These are phyloP conservation scores for Tylopilus intermedius DNA, from an alignment of 768 basidiomycete species.

Conservation along the genomic window DNA sequence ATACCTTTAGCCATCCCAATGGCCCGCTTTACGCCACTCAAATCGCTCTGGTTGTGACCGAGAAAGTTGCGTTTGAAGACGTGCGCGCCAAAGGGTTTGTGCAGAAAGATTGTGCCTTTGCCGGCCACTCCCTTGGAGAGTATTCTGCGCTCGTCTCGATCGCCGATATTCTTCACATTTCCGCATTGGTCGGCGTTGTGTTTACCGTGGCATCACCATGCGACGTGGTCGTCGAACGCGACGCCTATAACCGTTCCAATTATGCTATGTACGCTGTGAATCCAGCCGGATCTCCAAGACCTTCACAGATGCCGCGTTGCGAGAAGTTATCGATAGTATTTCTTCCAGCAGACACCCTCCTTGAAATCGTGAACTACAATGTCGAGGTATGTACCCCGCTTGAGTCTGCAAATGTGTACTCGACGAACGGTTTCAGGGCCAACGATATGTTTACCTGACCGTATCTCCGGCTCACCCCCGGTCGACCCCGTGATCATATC, in stretches of 20 bases:
- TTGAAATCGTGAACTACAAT: conserved; percentile 98
- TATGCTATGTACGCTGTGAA: conserved; percentile 99
- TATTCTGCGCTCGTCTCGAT: conserved; percentile 98
- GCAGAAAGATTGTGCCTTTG: conserved; percentile 88
- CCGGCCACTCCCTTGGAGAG: conserved; percentile 97
- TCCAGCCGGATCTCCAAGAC: conserved; percentile 88
- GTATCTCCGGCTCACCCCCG: conserved; percentile 76
- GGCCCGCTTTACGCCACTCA: conserved; percentile 97
- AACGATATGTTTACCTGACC: conserved; percentile 96
- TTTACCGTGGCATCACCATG: conserved; percentile 99
- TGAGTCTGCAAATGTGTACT: background rate
- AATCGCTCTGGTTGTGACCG: conserved; percentile 96
- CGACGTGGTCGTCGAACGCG: conserved; percentile 98
- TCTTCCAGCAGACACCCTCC: conserved; percentile 66
- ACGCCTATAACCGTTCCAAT: conserved; percentile 86
- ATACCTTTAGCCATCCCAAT: conserved; percentile 96
- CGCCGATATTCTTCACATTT: conserved; percentile 92
- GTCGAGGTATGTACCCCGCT: conserved; percentile 58
- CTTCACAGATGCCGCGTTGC: conserved; percentile 90
- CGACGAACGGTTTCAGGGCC: conserved; percentile 54
- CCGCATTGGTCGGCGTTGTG: conserved; percentile 93
- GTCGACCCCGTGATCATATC: conserved; percentile 69
- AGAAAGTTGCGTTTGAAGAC: conserved; percentile 97
- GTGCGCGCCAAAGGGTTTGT: conserved; percentile 96
- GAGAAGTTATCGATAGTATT: conserved; percentile 89